These are phyloP conservation scores for Chenopodium suecicum DNA, from an alignment of 148 eudicot genomes.

Conservation along the genomic window DNA sequence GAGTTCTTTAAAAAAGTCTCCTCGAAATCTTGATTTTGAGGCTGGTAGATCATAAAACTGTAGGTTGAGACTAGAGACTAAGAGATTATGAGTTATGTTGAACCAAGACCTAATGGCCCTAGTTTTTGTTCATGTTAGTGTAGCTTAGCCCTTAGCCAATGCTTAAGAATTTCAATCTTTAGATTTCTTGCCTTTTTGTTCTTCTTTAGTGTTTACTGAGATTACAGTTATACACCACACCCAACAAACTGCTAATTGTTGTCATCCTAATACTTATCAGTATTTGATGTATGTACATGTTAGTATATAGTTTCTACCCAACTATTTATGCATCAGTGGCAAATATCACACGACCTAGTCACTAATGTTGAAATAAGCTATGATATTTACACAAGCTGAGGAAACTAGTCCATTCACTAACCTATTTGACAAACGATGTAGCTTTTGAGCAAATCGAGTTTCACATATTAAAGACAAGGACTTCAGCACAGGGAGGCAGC, in stretches of 20 bases:
- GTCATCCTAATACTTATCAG: background rate
- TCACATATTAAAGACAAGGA: conserved; percentile 65
- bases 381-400: background rate
- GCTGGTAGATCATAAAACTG: background rate
- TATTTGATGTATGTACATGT: background rate
- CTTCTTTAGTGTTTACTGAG: background rate
- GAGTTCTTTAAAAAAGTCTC: background rate
- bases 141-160: background rate
- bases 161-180: background rate
- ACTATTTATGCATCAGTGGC: background rate
- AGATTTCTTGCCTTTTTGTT: background rate
- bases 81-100: background rate
- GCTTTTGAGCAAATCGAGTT: conserved; percentile 37
- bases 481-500: conserved; percentile 68
- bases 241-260: background rate
- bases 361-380: background rate
- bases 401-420: conserved; percentile 27
- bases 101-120: background rate
- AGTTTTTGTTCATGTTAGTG: background rate
- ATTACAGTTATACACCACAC: background rate
- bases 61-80: background rate
- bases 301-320: background rate
- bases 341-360: background rate
- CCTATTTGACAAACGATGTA: conserved; percentile 43
- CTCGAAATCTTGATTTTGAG: background rate